Percentiles rank a stretch among this genome's conserved stretches.
Evolutionary conservation across 2,329 filamentous ascomycete species (phyloP).

Genomic region (Graphiopsis chlorocephala): DNA sequence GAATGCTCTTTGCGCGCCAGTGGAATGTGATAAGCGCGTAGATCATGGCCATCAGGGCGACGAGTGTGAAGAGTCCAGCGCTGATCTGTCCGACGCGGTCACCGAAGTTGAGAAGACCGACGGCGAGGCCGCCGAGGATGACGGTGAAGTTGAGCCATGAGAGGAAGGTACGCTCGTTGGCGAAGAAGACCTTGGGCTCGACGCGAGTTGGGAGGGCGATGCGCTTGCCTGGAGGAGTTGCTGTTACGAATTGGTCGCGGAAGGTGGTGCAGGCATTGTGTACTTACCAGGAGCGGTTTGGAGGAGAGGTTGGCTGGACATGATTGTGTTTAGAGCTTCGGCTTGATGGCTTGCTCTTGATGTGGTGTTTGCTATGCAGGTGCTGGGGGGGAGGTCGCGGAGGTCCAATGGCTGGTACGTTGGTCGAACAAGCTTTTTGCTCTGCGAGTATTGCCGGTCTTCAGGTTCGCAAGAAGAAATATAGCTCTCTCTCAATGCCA

Average conservation of each 20-base stretch:
- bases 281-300: conserved; percentile 82
- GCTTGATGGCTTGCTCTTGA: conserved; percentile 11
- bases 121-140: conserved; percentile 91
- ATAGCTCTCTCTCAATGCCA: conserved; percentile 2
- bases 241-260: conserved; percentile 18
- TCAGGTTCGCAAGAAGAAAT: conserved; percentile 11
- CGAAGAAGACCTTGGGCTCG: conserved; percentile 99
- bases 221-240: conserved; percentile 71
- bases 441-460: background rate
- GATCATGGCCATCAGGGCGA: conserved; percentile 91
- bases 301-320: conserved; percentile 96
- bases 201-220: conserved; percentile 97
- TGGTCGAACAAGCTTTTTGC: background rate
- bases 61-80: conserved; percentile 87
- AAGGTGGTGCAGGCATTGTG: conserved; percentile 5
- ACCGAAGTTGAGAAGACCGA: conserved; percentile 97
- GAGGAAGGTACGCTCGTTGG: conserved; percentile 98
- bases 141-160: conserved; percentile 99
- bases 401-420: background rate
- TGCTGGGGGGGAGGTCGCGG: conserved; percentile 2
- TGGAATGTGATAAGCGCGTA: conserved; percentile 96
- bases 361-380: background rate
- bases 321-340: conserved; percentile 43
- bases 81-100: conserved; percentile 92
- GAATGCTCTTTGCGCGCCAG: conserved; percentile 91